Conservation (phyloP, 2,329 filamentous ascomycete genomes). For the Thelonectria rubi region DNA sequence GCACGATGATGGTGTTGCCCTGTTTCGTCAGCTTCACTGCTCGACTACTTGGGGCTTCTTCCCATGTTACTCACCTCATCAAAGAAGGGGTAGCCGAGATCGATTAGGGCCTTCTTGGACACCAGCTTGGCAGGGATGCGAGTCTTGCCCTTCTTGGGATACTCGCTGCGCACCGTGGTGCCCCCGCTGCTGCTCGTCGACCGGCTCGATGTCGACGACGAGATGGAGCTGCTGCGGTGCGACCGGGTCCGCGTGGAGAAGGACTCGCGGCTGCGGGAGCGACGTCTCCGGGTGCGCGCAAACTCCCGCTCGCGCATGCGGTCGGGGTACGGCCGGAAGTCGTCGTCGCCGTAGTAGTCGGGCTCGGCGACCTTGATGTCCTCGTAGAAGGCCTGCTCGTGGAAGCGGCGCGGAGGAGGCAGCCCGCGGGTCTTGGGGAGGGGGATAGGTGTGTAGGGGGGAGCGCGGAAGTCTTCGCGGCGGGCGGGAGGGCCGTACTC, state of each 20-base stretch:
- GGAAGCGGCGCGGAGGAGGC: conserved; percentile 67
- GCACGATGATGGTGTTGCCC: conserved; percentile 83
- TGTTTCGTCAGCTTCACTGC: conserved; percentile 47
- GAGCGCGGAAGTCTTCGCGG: conserved; percentile 57
- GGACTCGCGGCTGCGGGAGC: conserved; percentile 55
- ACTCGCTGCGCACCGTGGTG: conserved; percentile 66
- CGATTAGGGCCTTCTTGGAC: conserved; percentile 80
- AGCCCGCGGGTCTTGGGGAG: conserved; percentile 70
- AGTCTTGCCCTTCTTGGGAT: conserved; percentile 88
- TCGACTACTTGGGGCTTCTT: not conserved
- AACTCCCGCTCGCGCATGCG: conserved; percentile 70
- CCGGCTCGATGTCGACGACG: conserved; percentile 55
- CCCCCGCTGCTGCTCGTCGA: conserved; percentile 59
- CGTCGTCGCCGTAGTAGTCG: conserved; percentile 75
- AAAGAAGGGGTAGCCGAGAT: conserved; percentile 85
- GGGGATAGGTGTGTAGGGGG: conserved; percentile 69
- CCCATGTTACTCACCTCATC: conserved; percentile 76
- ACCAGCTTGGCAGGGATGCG: conserved; percentile 84
- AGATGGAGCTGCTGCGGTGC: conserved; percentile 54
- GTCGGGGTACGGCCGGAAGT: conserved; percentile 70
- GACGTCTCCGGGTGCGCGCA: conserved; percentile 58
- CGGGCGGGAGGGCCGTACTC: conserved; percentile 70
- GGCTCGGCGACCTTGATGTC: conserved; percentile 75
- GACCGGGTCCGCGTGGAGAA: conserved; percentile 51
- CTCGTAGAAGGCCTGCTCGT: conserved; percentile 66